Evolutionary conservation across 2,329 filamentous ascomycete species (phyloP).

Genomic region (Periconia sp.): DNA sequence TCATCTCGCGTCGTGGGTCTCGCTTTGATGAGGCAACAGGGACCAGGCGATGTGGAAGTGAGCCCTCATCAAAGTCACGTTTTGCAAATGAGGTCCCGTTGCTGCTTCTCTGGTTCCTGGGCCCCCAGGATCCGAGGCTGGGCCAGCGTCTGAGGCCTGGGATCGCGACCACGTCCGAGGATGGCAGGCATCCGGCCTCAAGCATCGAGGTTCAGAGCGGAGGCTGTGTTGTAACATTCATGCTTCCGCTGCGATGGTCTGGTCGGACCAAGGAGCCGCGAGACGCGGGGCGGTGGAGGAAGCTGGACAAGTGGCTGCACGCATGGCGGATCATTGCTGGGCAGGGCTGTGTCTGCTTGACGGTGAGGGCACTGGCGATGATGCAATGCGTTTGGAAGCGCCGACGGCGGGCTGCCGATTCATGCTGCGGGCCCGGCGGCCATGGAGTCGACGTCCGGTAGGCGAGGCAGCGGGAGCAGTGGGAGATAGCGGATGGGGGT

Average conservation of each 20-base stretch:
- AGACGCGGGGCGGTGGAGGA: neutral
- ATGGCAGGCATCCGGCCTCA: slow-evolving; percentile 4
- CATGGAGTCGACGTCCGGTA: slow-evolving; percentile 6
- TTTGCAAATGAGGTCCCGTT: slow-evolving; percentile 6
- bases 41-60: slow-evolving; percentile 6
- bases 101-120: slow-evolving; percentile 5
- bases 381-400: slow-evolving; percentile 9
- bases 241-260: neutral
- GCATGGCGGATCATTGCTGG: no score
- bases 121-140: slow-evolving; percentile 11
- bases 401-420: slow-evolving; percentile 1
- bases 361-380: neutral
- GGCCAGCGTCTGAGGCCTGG: slow-evolving; percentile 4
- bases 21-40: neutral
- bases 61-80: slow-evolving; percentile 15
- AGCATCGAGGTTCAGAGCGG: slow-evolving; percentile 1
- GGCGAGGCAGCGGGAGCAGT: no score
- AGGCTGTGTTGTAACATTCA: slow-evolving; percentile 9
- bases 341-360: slow-evolving; percentile 8
- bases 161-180: neutral
- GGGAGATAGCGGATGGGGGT: no score
- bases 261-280: slow-evolving; percentile 6
- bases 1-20: slow-evolving; percentile 1
- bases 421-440: slow-evolving; percentile 7
- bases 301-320: no score